Evolutionary conservation across 23 red algal genomes (phyloP).

Genomic region (Gracilaria caudata): DNA sequence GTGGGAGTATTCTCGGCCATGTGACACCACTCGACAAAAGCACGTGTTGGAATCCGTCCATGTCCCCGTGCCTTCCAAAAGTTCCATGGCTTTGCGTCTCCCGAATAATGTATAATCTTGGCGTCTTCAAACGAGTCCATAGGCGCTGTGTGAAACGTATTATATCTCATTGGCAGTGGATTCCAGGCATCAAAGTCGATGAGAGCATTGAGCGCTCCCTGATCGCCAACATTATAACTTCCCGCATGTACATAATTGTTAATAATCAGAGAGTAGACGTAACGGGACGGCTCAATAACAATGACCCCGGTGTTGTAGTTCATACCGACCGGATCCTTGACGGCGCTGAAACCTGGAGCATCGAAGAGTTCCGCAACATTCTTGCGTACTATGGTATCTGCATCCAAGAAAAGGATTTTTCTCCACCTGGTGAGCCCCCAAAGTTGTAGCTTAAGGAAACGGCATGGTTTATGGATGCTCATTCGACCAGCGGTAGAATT

Average conservation of each 20-base stretch:
- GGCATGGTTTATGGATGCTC: conserved; percentile 85
- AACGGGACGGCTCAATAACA: conserved; percentile 68
- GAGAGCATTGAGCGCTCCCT: conserved; percentile 79
- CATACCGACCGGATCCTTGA: conserved; percentile 78
- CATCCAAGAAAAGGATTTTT: conserved; percentile 86
- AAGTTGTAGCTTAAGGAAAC: conserved; percentile 82
- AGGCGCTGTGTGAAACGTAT: conserved; percentile 72
- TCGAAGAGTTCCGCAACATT: conserved; percentile 80
- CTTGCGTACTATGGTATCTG: conserved; percentile 75
- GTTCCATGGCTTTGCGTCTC: conserved; percentile 90
- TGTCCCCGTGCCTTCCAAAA: conserved; percentile 61
- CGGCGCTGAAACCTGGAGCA: conserved; percentile 62
- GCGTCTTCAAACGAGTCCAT: conserved; percentile 56
- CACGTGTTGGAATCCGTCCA: conserved; percentile 46
- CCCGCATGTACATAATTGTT: conserved; percentile 73
- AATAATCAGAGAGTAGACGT: conserved; percentile 60
- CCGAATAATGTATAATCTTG: conserved; percentile 82
- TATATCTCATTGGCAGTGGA: conserved; percentile 75
- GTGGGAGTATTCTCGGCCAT: conserved; percentile 50
- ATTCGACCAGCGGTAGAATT: conserved; percentile 75
- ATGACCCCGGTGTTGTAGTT: conserved; percentile 90
- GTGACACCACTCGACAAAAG: conserved; percentile 56
- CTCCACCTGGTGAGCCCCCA: conserved; percentile 74
- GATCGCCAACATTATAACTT: conserved; percentile 85
- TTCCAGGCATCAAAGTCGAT: conserved; percentile 76